Conservation (phyloP, 495 filamentous ascomycete species). For the Tuber microsphaerosporum region DNA sequence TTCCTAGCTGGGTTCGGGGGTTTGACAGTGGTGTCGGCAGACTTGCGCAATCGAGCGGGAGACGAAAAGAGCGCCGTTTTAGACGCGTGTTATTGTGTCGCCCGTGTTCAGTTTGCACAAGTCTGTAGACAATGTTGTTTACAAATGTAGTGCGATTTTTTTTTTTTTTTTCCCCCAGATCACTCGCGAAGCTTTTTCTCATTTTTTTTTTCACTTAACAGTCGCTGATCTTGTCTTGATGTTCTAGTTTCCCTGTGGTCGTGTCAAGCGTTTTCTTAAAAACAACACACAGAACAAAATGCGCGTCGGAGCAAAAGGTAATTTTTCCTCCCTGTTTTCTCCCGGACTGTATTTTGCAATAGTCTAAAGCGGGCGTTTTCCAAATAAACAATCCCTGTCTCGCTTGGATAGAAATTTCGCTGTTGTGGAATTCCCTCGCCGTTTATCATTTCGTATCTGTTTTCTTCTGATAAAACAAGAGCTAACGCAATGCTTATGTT, state of each 20-base stretch:
- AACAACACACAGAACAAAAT: slow-evolving; percentile 99
- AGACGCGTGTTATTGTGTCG: slow-evolving; percentile 25
- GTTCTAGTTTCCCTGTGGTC: slow-evolving; percentile 89
- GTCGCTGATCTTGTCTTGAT: slow-evolving; percentile 41
- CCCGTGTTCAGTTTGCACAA: slow-evolving; percentile 9
- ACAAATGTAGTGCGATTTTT: slow-evolving; percentile 9
- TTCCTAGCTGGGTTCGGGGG: slow-evolving; percentile 13
- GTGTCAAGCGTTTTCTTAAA: slow-evolving; percentile 99
- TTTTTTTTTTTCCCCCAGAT: neutral
- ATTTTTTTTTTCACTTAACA: neutral
- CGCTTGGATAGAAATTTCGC: neutral
- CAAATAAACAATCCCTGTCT: neutral
- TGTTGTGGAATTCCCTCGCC: neutral
- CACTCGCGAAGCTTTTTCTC: neutral
- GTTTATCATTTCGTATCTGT: slow-evolving; percentile 4
- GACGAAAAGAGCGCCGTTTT: slow-evolving; percentile 11
- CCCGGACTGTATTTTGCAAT: neutral
- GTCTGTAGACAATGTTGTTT: slow-evolving; percentile 16
- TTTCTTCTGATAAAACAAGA: neutral
- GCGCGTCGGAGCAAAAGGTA: slow-evolving; percentile 94
- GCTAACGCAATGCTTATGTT: slow-evolving; percentile 7
- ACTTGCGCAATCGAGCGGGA: neutral
- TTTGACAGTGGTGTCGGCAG: slow-evolving; percentile 11
- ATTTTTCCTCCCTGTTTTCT: slow-evolving; percentile 9
- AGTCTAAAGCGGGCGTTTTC: neutral